Evolutionary conservation across 495 filamentous ascomycete genomes (phyloP).

Genomic region (Aspergillus mulundensis): DNA sequence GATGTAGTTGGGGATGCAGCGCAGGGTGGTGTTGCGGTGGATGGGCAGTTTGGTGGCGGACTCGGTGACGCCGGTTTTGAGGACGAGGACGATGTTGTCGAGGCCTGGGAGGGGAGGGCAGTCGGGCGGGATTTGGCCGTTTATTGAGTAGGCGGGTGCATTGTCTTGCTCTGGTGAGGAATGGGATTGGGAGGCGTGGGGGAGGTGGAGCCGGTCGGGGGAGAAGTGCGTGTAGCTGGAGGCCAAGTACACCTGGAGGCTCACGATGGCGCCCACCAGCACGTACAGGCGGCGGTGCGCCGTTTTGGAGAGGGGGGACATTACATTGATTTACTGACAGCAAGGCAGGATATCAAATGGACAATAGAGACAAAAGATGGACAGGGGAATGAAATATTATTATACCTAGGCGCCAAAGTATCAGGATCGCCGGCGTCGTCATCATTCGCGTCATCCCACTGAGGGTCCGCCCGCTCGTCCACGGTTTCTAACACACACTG

Average conservation of each 20-base stretch:
- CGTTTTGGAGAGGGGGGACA: slow-evolving; percentile 28
- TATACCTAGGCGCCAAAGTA: neutral
- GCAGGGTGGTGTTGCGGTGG: slow-evolving; percentile 50
- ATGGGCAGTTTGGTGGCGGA: slow-evolving; percentile 40
- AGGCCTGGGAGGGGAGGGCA: slow-evolving; percentile 41
- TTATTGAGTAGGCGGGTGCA: neutral
- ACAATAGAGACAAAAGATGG: too few species aligned
- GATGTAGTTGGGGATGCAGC: slow-evolving; percentile 50
- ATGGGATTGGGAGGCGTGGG: too few species aligned
- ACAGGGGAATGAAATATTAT: neutral
- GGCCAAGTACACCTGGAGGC: slow-evolving; percentile 32
- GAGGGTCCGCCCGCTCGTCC: neutral
- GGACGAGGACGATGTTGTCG: slow-evolving; percentile 42
- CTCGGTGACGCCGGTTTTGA: slow-evolving; percentile 48
- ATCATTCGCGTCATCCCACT: slow-evolving; percentile 3
- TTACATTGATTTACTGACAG: slow-evolving; percentile 12
- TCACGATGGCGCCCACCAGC: slow-evolving; percentile 21
- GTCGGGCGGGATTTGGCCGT: slow-evolving; percentile 13
- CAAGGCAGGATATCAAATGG: too few species aligned
- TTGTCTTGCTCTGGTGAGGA: too few species aligned
- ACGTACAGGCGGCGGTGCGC: slow-evolving; percentile 11
- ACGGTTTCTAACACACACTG: neutral
- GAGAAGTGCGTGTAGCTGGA: slow-evolving; percentile 17
- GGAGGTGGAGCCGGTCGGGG: neutral
- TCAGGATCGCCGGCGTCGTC: neutral